Evolutionary conservation across 805 yeast species (phyloP).

Genomic region (Kazachstania martiniae): DNA sequence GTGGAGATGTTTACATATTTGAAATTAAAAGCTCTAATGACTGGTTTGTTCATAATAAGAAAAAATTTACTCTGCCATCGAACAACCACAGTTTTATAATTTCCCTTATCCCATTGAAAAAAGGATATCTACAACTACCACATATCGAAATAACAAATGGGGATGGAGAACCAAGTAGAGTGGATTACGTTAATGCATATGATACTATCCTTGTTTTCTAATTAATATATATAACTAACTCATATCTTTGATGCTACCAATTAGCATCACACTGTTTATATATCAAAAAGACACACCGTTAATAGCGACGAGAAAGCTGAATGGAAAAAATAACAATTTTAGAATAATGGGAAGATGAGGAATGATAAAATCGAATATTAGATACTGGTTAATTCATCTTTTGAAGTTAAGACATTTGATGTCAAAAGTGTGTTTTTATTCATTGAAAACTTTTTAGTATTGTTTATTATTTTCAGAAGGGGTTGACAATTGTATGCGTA

Average conservation of each 20-base stretch:
- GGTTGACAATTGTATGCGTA: too few species aligned
- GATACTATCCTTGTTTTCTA: slow-evolving; percentile 48
- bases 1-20: slow-evolving; percentile 28
- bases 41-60: slow-evolving; percentile 76
- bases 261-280: not conserved
- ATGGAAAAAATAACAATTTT: too few species aligned
- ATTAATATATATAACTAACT: too few species aligned
- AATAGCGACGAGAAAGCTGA: too few species aligned
- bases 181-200: slow-evolving; percentile 56
- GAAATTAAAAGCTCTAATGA: slow-evolving; percentile 46
- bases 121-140: slow-evolving; percentile 67
- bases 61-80: slow-evolving; percentile 36
- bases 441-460: too few species aligned
- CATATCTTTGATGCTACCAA: not conserved
- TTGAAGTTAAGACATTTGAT: too few species aligned
- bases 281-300: too few species aligned
- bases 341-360: too few species aligned
- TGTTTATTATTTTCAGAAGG: too few species aligned
- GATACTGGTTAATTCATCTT: too few species aligned
- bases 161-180: slow-evolving; percentile 37
- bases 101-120: slow-evolving; percentile 58
- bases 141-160: slow-evolving; percentile 36
- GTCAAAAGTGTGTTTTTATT: too few species aligned
- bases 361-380: too few species aligned
- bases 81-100: slow-evolving; percentile 31